Evolutionary conservation across 2,329 filamentous ascomycete genomes (phyloP).

Genomic region (Arachnopeziza araneosa): DNA sequence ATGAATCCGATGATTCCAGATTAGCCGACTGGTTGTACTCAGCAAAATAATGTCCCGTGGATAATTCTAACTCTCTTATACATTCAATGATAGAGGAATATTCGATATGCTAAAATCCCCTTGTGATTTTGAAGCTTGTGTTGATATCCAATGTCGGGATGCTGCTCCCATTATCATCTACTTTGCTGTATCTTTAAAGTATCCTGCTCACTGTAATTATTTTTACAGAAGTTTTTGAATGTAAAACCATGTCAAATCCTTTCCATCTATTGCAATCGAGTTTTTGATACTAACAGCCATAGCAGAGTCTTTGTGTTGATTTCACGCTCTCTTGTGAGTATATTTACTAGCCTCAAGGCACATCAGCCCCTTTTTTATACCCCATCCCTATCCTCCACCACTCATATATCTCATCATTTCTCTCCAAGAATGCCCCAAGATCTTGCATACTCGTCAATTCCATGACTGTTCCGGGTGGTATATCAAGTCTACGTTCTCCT

Average conservation of each 20-base stretch:
- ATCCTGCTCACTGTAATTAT: too few relatives aligned
- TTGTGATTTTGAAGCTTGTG: too few relatives aligned
- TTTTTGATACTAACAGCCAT: too few relatives aligned
- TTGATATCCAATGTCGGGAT: too few relatives aligned
- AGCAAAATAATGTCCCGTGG: background rate
- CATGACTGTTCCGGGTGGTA: conserved; percentile 15
- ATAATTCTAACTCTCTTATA: background rate
- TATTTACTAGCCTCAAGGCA: background rate
- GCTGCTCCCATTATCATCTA: too few relatives aligned
- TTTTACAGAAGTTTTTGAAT: too few relatives aligned
- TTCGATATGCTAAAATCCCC: too few relatives aligned
- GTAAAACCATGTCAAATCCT: too few relatives aligned
- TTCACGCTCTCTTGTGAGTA: background rate
- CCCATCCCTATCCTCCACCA: conserved; percentile 29
- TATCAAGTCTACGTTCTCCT: conserved; percentile 5
- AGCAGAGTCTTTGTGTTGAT: too few relatives aligned
- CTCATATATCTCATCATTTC: conserved; percentile 15
- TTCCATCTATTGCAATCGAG: too few relatives aligned
- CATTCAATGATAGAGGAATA: too few relatives aligned
- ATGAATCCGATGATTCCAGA: background rate
- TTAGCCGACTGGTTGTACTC: background rate
- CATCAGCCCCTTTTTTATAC: conserved; percentile 8
- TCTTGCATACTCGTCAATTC: conserved; percentile 24
- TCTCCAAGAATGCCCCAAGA: conserved; percentile 16
- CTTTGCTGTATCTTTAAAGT: too few relatives aligned